Evolutionary conservation across 2,329 filamentous ascomycete species (phyloP).

Genomic region (Chaetomiaceae sp.): DNA sequence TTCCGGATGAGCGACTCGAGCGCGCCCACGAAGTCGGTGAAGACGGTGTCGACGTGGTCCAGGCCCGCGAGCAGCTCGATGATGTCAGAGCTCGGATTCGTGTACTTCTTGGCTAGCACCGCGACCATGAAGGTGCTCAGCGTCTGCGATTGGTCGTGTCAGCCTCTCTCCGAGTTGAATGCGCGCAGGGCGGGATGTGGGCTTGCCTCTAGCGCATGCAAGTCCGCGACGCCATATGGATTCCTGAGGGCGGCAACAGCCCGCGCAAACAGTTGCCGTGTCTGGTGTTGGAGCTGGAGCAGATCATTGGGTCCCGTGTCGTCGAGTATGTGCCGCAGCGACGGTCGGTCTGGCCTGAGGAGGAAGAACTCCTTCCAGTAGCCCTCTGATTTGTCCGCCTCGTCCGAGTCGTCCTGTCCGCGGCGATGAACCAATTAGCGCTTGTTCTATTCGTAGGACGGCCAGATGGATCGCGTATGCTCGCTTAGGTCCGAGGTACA

Average conservation of each 20-base stretch:
- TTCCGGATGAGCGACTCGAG: constrained; percentile 79
- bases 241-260: constrained; percentile 64
- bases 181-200: too few relatives aligned
- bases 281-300: constrained; percentile 69
- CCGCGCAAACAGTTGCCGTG: constrained; percentile 69
- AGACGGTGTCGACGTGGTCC: constrained; percentile 77
- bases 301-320: constrained; percentile 68
- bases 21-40: constrained; percentile 79
- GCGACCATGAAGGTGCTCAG: constrained; percentile 80
- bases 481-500: not conserved
- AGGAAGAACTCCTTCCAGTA: constrained; percentile 98
- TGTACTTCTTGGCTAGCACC: constrained; percentile 82
- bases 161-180: too few relatives aligned
- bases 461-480: constrained; percentile 1
- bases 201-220: constrained; percentile 80
- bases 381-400: constrained; percentile 70
- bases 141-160: constrained; percentile 51
- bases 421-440: not conserved
- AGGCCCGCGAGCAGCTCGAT: constrained; percentile 85
- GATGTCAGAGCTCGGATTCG: constrained; percentile 90
- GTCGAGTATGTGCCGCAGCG: constrained; percentile 63
- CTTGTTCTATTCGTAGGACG: too few relatives aligned
- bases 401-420: constrained; percentile 34
- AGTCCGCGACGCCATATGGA: constrained; percentile 53
- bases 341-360: constrained; percentile 67